These are phyloP conservation scores for Scenedesmus sp. DNA, from an alignment of 163 green algal species.

Conservation along the genomic window DNA sequence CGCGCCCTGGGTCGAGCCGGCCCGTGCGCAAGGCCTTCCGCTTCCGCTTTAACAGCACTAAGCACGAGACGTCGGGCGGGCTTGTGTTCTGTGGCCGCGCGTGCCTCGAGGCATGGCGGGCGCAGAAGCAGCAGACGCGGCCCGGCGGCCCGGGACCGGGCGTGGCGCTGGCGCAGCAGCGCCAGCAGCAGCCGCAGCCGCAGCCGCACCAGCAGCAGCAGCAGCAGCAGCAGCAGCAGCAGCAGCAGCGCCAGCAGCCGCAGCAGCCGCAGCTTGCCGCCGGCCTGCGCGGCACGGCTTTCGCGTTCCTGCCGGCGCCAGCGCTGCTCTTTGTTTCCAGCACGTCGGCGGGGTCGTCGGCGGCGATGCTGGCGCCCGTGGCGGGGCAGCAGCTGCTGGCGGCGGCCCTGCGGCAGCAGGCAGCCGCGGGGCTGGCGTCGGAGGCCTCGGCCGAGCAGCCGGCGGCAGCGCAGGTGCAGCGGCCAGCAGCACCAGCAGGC, in stretches of 20 bases:
- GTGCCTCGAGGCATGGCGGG: not conserved
- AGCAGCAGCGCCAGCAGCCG: slow-evolving; percentile 3
- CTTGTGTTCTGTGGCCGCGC: not conserved
- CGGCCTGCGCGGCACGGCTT: too few species aligned
- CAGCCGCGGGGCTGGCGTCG: too few species aligned
- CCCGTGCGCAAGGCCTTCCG: not conserved
- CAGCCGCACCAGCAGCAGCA: not conserved
- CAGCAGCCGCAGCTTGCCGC: not conserved
- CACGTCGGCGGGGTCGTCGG: too few species aligned
- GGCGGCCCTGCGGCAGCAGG: too few species aligned
- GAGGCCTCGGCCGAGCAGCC: too few species aligned
- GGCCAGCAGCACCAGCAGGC: too few species aligned
- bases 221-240: slow-evolving; percentile 1
- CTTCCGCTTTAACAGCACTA: not conserved
- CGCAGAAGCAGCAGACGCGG: not conserved
- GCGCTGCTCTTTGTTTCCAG: too few species aligned
- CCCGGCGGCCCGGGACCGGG: too few species aligned
- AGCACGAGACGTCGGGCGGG: not conserved
- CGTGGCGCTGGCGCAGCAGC: not conserved
- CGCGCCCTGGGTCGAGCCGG: not conserved
- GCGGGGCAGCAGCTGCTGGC: too few species aligned
- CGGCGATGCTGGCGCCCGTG: too few species aligned
- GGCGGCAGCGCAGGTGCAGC: too few species aligned
- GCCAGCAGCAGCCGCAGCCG: not conserved
- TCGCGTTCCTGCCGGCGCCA: too few species aligned